Evolutionary conservation across 1,284 basidiomycete genomes (phyloP).

Genomic region (Trichosporon ovoides): DNA sequence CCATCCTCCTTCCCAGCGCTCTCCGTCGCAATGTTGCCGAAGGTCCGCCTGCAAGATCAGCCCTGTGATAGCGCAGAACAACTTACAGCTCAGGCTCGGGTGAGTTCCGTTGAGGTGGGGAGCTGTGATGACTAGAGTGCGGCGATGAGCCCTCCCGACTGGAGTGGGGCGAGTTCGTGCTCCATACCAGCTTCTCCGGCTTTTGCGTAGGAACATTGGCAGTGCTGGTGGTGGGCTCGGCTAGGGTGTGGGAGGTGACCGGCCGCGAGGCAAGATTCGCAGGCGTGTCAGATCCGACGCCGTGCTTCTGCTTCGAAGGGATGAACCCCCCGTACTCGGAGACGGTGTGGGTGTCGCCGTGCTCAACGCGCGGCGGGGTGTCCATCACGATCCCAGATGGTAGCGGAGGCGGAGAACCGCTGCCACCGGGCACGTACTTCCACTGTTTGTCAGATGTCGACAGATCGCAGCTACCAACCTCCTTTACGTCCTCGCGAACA

Average conservation of each 20-base stretch:
- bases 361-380: neutral
- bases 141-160: neutral
- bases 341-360: neutral
- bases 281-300: neutral
- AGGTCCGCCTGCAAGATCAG: neutral
- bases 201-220: constrained; percentile 8
- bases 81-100: neutral
- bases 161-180: constrained; percentile 26
- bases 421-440: too few relatives aligned
- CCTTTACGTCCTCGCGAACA: constrained; percentile 38
- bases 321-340: neutral
- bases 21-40: neutral
- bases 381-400: constrained; percentile 7
- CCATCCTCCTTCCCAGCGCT: neutral
- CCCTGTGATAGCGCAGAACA: neutral
- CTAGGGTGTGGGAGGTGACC: too few relatives aligned
- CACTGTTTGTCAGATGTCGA: neutral
- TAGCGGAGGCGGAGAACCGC: too few relatives aligned
- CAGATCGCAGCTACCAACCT: constrained; percentile 18
- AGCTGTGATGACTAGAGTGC: neutral
- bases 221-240: neutral
- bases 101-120: neutral
- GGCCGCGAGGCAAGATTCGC: neutral
- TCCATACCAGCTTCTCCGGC: constrained; percentile 24
- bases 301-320: too few relatives aligned